Conservation (phyloP, 768 basidiomycete genomes). For the Gloeostereum incarnatum region DNA sequence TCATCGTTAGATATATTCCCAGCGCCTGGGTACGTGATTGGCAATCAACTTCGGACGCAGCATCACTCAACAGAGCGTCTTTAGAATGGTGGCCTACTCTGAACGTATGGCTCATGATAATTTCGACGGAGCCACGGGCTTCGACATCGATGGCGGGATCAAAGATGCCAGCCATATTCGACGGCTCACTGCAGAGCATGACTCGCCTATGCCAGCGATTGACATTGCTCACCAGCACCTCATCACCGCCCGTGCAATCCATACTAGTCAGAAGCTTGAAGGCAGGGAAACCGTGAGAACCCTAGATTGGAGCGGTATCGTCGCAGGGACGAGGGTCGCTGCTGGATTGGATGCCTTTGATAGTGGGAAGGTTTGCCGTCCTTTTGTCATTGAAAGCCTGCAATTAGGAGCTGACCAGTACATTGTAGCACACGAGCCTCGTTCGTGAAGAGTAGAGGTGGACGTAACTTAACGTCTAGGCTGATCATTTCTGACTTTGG, state of each 20-base stretch:
- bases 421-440: constrained; percentile 4
- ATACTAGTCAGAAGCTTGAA: constrained; percentile 36
- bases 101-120: constrained; percentile 64
- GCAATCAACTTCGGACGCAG: constrained; percentile 1
- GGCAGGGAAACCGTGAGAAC: constrained; percentile 38
- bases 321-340: constrained; percentile 69
- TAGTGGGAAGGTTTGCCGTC: constrained; percentile 20
- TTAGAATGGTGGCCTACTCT: constrained; percentile 46
- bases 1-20: constrained; percentile 48
- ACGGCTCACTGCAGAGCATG: constrained; percentile 51
- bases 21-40: constrained; percentile 40
- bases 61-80: neutral
- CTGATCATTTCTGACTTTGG: neutral
- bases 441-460: constrained; percentile 6
- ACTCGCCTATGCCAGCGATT: constrained; percentile 62
- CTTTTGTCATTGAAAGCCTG: neutral
- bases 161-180: constrained; percentile 81
- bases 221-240: constrained; percentile 73
- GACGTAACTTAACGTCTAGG: neutral
- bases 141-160: constrained; percentile 79
- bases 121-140: constrained; percentile 69
- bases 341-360: constrained; percentile 52
- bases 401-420: neutral
- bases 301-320: constrained; percentile 78
- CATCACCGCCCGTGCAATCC: constrained; percentile 69